Conservation (phyloP, 257 asterid genomes). For the Ilex aquifolium region DNA sequence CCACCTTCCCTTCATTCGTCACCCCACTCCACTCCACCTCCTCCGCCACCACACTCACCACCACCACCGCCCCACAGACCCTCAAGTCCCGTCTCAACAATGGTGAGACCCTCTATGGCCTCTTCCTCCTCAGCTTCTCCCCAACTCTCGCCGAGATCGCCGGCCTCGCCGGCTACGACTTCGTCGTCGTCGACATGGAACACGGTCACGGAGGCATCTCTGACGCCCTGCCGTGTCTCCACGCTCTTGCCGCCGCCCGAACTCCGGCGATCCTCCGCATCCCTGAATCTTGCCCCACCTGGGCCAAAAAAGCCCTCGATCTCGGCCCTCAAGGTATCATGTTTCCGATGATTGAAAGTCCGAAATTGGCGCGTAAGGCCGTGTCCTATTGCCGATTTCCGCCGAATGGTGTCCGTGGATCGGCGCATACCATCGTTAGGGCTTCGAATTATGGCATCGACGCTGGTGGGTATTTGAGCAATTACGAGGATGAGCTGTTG, state of each 20-base stretch:
- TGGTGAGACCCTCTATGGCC: conserved; percentile 72
- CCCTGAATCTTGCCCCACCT: conserved; percentile 62
- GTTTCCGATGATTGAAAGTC: conserved; percentile 84
- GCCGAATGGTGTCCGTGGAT: conserved; percentile 69
- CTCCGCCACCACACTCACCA: conserved; percentile 14
- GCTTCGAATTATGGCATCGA: conserved; percentile 72
- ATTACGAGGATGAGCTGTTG: conserved; percentile 59
- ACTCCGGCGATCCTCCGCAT: conserved; percentile 73
- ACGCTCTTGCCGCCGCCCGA: conserved; percentile 57
- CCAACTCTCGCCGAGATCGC: conserved; percentile 77
- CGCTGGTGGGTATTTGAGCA: conserved; percentile 63
- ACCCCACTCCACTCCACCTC: conserved; percentile 11
- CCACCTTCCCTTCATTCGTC: conserved; percentile 3
- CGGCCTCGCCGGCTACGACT: conserved; percentile 73
- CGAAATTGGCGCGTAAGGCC: conserved; percentile 60
- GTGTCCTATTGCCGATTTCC: conserved; percentile 74
- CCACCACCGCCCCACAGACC: conserved; percentile 18
- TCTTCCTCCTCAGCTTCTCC: conserved; percentile 71
- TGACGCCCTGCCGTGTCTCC: conserved; percentile 69
- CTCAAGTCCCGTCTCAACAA: conserved; percentile 59
- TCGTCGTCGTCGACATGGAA: conserved; percentile 84
- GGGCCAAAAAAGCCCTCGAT: conserved; percentile 87
- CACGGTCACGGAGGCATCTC: conserved; percentile 81
- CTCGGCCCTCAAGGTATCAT: conserved; percentile 85
- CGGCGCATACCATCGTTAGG: conserved; percentile 75